phyloP scores from a whole-genome alignment of 2,329 filamentous ascomycete genomes.

The Lachnellula occidentalis region DNA sequence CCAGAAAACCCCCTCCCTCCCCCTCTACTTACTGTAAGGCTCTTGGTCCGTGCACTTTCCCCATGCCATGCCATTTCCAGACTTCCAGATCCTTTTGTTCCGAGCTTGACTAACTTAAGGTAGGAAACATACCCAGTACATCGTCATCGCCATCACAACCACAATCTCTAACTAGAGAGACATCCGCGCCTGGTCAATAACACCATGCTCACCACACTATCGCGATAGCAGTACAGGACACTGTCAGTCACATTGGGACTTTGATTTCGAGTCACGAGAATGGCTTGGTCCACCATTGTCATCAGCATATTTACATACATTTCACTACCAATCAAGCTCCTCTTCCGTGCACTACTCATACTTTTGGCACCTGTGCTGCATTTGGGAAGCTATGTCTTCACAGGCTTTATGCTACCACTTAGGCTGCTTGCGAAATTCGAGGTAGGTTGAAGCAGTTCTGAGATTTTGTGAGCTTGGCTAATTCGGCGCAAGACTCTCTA shows the following conservation, averaged over 20 bases:
- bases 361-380: slow-evolving; percentile 25
- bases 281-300: slow-evolving; percentile 19
- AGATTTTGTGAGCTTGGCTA: slow-evolving; percentile 4
- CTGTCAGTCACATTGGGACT: not conserved
- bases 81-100: too few species aligned
- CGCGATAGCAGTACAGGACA: not conserved
- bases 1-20: too few species aligned
- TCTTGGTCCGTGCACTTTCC: too few species aligned
- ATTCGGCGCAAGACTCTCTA: slow-evolving; percentile 34
- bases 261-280: slow-evolving; percentile 2
- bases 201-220: not conserved
- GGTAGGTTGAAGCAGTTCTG: slow-evolving; percentile 13
- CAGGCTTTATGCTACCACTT: slow-evolving; percentile 22
- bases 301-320: slow-evolving; percentile 20
- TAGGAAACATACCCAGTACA: not conserved
- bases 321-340: slow-evolving; percentile 18
- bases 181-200: not conserved
- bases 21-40: too few species aligned
- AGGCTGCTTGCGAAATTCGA: slow-evolving; percentile 28
- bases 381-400: slow-evolving; percentile 19
- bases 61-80: too few species aligned
- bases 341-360: slow-evolving; percentile 16
- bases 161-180: not conserved
- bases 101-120: too few species aligned
- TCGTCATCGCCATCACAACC: not conserved